These are phyloP conservation scores for Boletus barrowsii DNA, from an alignment of 768 basidiomycete genomes.

Conservation along the genomic window DNA sequence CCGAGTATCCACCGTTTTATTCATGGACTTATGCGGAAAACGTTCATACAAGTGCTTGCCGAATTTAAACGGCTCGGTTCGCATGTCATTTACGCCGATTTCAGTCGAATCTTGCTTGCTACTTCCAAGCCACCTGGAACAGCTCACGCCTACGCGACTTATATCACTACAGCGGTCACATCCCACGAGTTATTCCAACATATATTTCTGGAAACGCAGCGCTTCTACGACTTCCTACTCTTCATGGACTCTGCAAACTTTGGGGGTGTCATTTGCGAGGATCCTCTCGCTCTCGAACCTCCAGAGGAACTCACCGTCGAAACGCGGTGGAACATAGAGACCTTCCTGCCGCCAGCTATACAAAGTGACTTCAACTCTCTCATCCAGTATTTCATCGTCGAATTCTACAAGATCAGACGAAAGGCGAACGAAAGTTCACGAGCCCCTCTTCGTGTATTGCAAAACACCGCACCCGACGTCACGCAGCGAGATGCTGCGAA, in stretches of 20 bases:
- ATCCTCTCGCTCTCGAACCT: slow-evolving; percentile 66
- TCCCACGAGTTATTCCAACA: slow-evolving; percentile 96
- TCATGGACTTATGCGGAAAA: slow-evolving; percentile 95
- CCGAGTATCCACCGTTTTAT: slow-evolving; percentile 90
- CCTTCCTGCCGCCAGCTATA: slow-evolving; percentile 81
- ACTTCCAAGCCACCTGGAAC: slow-evolving; percentile 96
- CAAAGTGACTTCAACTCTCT: slow-evolving; percentile 72
- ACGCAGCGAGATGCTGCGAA: slow-evolving; percentile 69
- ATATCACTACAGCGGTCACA: slow-evolving; percentile 89
- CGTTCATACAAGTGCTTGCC: slow-evolving; percentile 93
- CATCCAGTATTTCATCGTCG: slow-evolving; percentile 81
- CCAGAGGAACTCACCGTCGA: slow-evolving; percentile 69
- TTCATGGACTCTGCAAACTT: slow-evolving; percentile 97
- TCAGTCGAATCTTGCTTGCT: slow-evolving; percentile 83
- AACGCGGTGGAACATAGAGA: slow-evolving; percentile 91
- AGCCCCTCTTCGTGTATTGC: slow-evolving; percentile 69
- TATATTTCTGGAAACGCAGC: slow-evolving; percentile 77
- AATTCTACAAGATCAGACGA: slow-evolving; percentile 74
- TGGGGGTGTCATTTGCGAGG: slow-evolving; percentile 83
- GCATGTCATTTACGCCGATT: slow-evolving; percentile 90
- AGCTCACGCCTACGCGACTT: slow-evolving; percentile 93
- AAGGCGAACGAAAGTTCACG: slow-evolving; percentile 56
- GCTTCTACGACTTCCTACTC: slow-evolving; percentile 90
- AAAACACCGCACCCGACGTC: slow-evolving; percentile 59
- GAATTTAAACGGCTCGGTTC: slow-evolving; percentile 96